Base-by-base conservation (phyloP, 192 early-diverging fungal genomes). In the Gamsiella multidivaricata region DNA sequence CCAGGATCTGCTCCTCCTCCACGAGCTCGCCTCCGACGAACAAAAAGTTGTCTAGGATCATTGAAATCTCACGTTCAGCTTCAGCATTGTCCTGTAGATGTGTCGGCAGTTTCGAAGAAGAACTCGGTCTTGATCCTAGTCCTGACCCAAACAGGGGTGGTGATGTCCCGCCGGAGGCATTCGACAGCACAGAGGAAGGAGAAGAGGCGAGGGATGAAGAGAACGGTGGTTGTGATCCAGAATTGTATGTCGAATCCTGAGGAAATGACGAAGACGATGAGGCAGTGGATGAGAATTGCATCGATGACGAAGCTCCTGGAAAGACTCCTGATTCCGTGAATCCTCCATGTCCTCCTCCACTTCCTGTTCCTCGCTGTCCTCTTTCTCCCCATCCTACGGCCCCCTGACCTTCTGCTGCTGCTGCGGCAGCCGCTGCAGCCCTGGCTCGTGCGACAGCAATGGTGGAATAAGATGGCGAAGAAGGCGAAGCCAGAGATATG, bases 1-100 rank as follows among this genome's bases (percentile, higher is more conserved):
- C 82, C n/a, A 56, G 41, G 10, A 88, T 71, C 11, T 86, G 85
- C 29, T 91, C 88, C 17, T 70, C 80, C 5, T 88, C 89, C 20
- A 89, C 71, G 9, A 86, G 80, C 55, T 92, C 90, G 2, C 87
- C 87, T 15, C 91, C 91, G 3, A 94, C 73, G 43, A 80, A 86
- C 4, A 94, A 61, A 62, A 88, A 89, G 2, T 86, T 81, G 20
- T 85, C 71, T 5, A 87, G 80, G 45, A 93, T 85, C 55, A 81
- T 80, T 0, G 90, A 89, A 22, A 87, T 36, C 37, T 78, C 36
- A 3, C 73, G 59, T 29, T 78, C 73, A 10, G 73, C 73, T 18
- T 68, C 56, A 4, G 33, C 58, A 52, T 78, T 78, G n/a, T 78
- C 65, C 22, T 78, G 73, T 5, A 78, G 60, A 62, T 78, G 73